Base-by-base conservation (phyloP, 768 basidiomycete genomes). In the Kwoniella botswanensis region DNA sequence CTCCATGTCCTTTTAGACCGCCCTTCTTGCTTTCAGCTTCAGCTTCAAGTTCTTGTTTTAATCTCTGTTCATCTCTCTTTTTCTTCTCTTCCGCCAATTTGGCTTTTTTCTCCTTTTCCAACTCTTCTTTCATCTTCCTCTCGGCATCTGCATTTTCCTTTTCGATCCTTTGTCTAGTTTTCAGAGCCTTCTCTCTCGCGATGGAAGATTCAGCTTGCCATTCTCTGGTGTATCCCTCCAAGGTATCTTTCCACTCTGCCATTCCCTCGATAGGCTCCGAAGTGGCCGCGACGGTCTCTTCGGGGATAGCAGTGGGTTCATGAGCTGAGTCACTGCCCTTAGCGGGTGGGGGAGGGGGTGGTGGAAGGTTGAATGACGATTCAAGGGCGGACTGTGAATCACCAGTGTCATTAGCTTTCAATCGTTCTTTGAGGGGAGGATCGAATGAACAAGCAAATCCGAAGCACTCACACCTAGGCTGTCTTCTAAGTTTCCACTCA, bases 391-490 rank as follows among this genome's bases (percentile, higher is more conserved):
- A 75, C 77, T 73, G 57, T 3, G 50, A n/a, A 58, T n/a, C 35
- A 66, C 21, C 21, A 44, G 52, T 35, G 35, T 6, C 7, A 35
- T 35, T 35, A 35, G 35, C 35, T 35, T 35, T 35, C 35, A 9
- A 35, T 7, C 7, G 35, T 6, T 35, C 7, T 35, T 9, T 35
- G 5, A 35, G 1, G 3, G 35, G 35, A 35, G 35, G 26, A 26
- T 26, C 26, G 26, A 26, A 26, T 65, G 87, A 87, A 63, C 62
- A 63, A 43, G 44, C 26, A 4, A 26, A 2, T 26, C 3, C 26
- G 57, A 46, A 35, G 24, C 3, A 29, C 75, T 69, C 62, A 78
- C 80, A 26, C 79, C 88, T 10, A 89, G 86, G 6, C 91, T 88
- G 0, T 86, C 86, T 62, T 81, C 80, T 53, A 79, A 71, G 6